Conservation (phyloP, 495 filamentous ascomycete genomes). For the Hypoxylon rickii region DNA sequence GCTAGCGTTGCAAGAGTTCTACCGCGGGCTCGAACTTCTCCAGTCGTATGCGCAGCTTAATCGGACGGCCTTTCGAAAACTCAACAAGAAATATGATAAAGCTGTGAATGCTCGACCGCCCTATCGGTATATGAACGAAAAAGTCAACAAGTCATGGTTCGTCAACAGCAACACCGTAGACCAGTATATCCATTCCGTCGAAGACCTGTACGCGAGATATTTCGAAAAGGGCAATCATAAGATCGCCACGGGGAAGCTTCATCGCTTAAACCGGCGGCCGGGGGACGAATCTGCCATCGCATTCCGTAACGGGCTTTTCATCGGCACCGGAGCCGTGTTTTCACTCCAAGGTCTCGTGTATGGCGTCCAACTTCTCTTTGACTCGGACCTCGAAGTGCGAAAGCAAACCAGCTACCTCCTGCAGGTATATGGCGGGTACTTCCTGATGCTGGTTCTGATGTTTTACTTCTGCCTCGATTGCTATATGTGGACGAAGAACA, state of each 20-base stretch:
- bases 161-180: constrained; percentile 84
- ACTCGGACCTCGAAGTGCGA: constrained; percentile 49
- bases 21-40: constrained; percentile 85
- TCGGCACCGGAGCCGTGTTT: constrained; percentile 76
- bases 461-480: constrained; percentile 78
- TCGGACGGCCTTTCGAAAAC: constrained; percentile 90
- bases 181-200: constrained; percentile 72
- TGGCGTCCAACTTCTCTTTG: constrained; percentile 59
- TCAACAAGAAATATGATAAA: constrained; percentile 99
- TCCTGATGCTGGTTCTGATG: constrained; percentile 74
- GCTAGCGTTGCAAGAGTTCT: constrained; percentile 86
- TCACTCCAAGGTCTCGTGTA: constrained; percentile 74
- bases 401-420: constrained; percentile 74
- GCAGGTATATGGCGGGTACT: constrained; percentile 85
- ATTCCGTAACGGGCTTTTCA: constrained; percentile 79
- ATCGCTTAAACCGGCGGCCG: constrained; percentile 64
- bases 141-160: constrained; percentile 88
- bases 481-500: constrained; percentile 75
- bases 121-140: constrained; percentile 86
- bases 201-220: constrained; percentile 91
- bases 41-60: constrained; percentile 91
- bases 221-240: constrained; percentile 92
- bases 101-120: constrained; percentile 75
- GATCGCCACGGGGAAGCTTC: constrained; percentile 82
- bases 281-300: constrained; percentile 73